Evolutionary conservation across 208 protist species (phyloP), one percentile per base, ranked within the genome.

Genomic region (Leishmania braziliensis): DNA sequence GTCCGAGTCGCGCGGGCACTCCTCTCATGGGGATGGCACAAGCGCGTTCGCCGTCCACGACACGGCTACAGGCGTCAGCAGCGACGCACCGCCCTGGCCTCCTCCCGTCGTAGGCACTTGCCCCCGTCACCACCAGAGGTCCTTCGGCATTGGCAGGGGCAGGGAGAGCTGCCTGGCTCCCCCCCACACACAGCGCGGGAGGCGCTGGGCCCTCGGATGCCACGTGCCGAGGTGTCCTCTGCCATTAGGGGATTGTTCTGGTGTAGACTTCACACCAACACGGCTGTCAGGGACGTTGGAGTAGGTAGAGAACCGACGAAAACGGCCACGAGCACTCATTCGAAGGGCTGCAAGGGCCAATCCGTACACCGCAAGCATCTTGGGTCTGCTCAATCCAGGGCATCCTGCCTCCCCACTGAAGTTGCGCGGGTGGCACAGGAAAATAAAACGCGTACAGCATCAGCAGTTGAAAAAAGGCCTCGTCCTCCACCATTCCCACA

Each of bases 201-300:
- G 5, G 8, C 60, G 3, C 10, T 0, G n/a, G 26, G 0, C n/a
- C 5, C 26, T n/a, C 20, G 10, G 8, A 3, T 3, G 60, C 10
- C 23, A 12, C 9, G 60, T n/a, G 60, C 60, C 1, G n/a, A 18
- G 60, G 33, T 14, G 60, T 36, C 6, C 23, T 0, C n/a, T 18
- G 1, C 16, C n/a, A 3, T 29, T n/a, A 65, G n/a, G 16, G 10
- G n/a, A 33, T 65, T 65, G 0, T n/a, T 33, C 0, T 39, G 20
- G n/a, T 5, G n/a, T 3, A 65, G 3, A 0, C 8, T 36, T 26
- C 0, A 36, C 12, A 3, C 18, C 2, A n/a, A 4, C 0, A 3
- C 60, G 0, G 14, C 9, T 12, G 60, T 33, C 60, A 33, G 9
- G 0, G 26, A 0, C n/a, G 6, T 36, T 36, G n/a, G 26, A 65